A percentile compares a stretch with the other conserved stretches of the same genome.
Evolutionary conservation across 148 eudicot species (phyloP).

Genomic region (Suaeda aralocaspica): DNA sequence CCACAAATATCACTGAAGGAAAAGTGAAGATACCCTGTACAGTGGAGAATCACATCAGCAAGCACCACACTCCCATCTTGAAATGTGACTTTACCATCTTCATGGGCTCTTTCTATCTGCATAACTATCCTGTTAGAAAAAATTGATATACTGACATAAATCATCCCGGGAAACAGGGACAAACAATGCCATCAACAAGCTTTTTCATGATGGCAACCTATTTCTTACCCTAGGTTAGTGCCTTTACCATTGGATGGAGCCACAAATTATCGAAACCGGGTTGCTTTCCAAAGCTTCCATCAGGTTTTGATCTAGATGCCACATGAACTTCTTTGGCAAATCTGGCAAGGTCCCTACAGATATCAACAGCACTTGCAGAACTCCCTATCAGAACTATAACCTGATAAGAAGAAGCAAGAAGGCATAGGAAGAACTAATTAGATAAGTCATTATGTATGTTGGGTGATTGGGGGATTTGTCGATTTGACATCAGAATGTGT

Average conservation of each 20-base stretch:
- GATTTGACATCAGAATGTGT: not conserved
- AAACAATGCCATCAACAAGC: constrained; percentile 9
- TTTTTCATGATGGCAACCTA: constrained; percentile 16
- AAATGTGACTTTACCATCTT: constrained; percentile 65
- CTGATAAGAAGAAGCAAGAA: constrained; percentile 28
- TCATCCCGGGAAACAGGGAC: constrained; percentile 15
- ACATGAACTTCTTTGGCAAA: constrained; percentile 87
- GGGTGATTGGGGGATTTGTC: not conserved
- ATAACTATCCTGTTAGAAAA: constrained; percentile 20
- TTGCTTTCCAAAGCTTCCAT: constrained; percentile 29
- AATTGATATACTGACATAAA: constrained; percentile 1
- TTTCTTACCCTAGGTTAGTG: constrained; percentile 21
- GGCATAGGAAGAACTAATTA: not conserved
- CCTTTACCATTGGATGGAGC: constrained; percentile 81
- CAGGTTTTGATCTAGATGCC: constrained; percentile 62
- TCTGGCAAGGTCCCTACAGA: constrained; percentile 64
- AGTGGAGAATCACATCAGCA: constrained; percentile 82
- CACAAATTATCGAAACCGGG: constrained; percentile 64
- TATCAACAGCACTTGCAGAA: constrained; percentile 81
- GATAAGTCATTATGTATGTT: not conserved
- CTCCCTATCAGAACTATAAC: constrained; percentile 79
- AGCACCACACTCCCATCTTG: constrained; percentile 45
- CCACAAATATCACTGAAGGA: not conserved
- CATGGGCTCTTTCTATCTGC: constrained; percentile 65
- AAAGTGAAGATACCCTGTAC: constrained; percentile 66